phyloP scores from a whole-genome alignment of 2,329 filamentous ascomycete genomes.

The Akanthomyces uredinophilus region DNA sequence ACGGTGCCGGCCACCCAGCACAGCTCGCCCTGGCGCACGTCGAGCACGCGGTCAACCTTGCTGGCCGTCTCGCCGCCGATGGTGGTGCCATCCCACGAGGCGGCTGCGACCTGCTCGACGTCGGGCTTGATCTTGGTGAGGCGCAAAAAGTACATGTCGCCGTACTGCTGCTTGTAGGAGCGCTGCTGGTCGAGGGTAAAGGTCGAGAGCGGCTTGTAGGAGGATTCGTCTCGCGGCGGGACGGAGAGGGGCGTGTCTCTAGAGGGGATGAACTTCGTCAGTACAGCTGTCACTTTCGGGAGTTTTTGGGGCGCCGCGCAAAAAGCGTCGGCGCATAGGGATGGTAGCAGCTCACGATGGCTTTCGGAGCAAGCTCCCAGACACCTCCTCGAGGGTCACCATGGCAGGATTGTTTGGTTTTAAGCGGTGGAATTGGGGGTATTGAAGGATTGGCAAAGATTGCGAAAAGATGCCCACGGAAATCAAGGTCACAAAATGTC shows the following conservation, averaged over 20 bases:
- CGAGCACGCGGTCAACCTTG: conserved; percentile 80
- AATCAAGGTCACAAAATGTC: neutral
- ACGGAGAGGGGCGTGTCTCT: conserved; percentile 32
- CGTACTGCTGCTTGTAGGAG: conserved; percentile 92
- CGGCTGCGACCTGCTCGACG: conserved; percentile 67
- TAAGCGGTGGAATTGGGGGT: conserved; percentile 4
- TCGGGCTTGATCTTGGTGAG: conserved; percentile 81
- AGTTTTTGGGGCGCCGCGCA: neutral
- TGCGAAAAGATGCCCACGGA: neutral
- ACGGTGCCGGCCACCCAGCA: conserved; percentile 95
- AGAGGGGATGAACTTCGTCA: neutral
- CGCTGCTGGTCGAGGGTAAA: conserved; percentile 66
- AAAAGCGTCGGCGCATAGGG: neutral
- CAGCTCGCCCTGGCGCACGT: conserved; percentile 90
- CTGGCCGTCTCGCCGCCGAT: conserved; percentile 72
- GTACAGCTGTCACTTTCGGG: neutral
- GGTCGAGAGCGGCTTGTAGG: conserved; percentile 69
- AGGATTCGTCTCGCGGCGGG: conserved; percentile 48
- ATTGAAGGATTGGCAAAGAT: neutral
- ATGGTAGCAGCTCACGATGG: conserved; percentile 38
- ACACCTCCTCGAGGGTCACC: conserved; percentile 40
- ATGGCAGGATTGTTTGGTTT: conserved; percentile 25
- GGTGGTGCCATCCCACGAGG: conserved; percentile 72
- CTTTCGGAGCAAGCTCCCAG: conserved; percentile 40
- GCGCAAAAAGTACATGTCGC: conserved; percentile 94